A percentile compares a stretch with the other conserved stretches of the same genome.
Evolutionary conservation across 257 asterid genomes (phyloP).

Genomic region (Ilex aquifolium): DNA sequence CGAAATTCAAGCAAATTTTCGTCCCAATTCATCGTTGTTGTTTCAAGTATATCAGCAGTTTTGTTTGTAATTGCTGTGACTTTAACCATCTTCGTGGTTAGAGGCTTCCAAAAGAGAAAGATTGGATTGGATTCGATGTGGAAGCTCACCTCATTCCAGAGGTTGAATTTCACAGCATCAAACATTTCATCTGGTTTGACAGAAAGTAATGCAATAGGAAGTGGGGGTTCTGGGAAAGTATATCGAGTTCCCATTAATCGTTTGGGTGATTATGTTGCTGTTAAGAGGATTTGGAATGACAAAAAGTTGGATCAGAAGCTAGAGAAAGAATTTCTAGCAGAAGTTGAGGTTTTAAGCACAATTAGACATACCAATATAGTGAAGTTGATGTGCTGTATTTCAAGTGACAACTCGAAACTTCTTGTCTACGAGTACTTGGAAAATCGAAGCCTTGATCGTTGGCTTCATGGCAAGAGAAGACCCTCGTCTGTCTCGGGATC

Average conservation of each 20-base stretch:
- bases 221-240: slow-evolving; percentile 84
- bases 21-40: slow-evolving; percentile 42
- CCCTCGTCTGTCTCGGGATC: slow-evolving; percentile 22
- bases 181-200: slow-evolving; percentile 44
- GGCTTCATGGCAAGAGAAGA: slow-evolving; percentile 54
- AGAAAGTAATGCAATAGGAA: slow-evolving; percentile 55
- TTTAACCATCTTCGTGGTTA: slow-evolving; percentile 35
- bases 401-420: slow-evolving; percentile 46
- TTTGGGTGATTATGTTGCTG: slow-evolving; percentile 55
- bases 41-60: slow-evolving; percentile 49
- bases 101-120: slow-evolving; percentile 37
- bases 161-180: slow-evolving; percentile 59
- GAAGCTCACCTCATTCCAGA: slow-evolving; percentile 77
- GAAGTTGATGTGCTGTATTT: slow-evolving; percentile 69
- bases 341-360: slow-evolving; percentile 61
- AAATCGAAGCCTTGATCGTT: slow-evolving; percentile 63
- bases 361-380: slow-evolving; percentile 74
- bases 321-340: slow-evolving; percentile 63
- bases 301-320: slow-evolving; percentile 41
- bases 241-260: slow-evolving; percentile 51
- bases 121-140: slow-evolving; percentile 37
- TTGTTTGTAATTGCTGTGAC: slow-evolving; percentile 31
- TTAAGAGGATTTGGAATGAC: slow-evolving; percentile 57
- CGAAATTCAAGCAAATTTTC: slow-evolving; percentile 31
- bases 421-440: slow-evolving; percentile 84